Evolutionary conservation across 2,329 filamentous ascomycete species (phyloP).

Genomic region (Stagonosporopsis tanaceti): DNA sequence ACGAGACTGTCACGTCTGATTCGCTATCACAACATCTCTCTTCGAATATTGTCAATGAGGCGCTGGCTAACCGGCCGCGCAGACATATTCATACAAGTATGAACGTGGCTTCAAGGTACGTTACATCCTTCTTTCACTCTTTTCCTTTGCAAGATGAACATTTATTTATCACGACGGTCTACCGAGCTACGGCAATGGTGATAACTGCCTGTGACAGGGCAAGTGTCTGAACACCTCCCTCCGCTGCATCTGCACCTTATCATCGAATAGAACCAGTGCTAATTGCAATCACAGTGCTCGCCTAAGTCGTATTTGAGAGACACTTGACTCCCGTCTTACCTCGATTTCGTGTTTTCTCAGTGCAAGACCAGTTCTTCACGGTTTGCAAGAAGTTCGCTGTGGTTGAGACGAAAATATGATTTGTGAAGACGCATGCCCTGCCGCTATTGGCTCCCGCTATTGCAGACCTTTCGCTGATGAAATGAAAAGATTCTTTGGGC

Average conservation of each 20-base stretch:
- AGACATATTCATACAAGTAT: constrained; percentile 6
- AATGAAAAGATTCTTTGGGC: no score
- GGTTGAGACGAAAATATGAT: no score
- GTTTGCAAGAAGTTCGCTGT: constrained; percentile 10
- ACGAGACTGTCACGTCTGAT: constrained; percentile 54
- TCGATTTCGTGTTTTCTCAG: constrained; percentile 6
- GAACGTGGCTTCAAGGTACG: constrained; percentile 20
- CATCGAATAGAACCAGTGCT: constrained; percentile 8
- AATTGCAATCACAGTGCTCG: constrained; percentile 10
- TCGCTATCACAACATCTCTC: constrained; percentile 29
- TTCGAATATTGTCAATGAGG: constrained; percentile 4
- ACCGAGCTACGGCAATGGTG: constrained; percentile 84
- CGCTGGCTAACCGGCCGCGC: constrained; percentile 36
- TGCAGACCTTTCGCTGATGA: no score
- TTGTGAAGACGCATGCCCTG: no score
- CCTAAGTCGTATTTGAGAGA: no score
- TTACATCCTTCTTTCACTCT: neutral
- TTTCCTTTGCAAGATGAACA: constrained; percentile 51
- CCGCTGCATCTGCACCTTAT: neutral
- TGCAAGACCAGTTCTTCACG: constrained; percentile 19
- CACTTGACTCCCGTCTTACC: neutral
- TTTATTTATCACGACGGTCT: constrained; percentile 80
- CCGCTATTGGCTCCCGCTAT: neutral
- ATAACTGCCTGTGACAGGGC: constrained; percentile 80
- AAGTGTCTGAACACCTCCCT: constrained; percentile 44